Conservation (phyloP, 2,329 filamentous ascomycete species). For the Cladobotryum mycophilum region DNA sequence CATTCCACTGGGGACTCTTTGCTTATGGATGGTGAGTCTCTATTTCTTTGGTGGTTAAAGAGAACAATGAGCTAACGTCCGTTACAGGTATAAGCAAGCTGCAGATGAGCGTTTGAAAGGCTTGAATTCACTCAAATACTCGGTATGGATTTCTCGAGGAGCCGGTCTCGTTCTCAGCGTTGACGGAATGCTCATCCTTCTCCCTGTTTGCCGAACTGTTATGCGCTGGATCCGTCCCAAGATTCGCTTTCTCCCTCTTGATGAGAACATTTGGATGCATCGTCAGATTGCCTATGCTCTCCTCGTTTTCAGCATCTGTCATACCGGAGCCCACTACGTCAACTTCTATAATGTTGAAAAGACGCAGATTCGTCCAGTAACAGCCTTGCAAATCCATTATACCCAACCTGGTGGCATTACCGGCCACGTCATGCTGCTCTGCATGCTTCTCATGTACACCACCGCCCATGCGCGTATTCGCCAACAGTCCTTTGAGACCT, state of each 20-base stretch:
- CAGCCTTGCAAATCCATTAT: slow-evolving; percentile 88
- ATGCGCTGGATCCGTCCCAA: slow-evolving; percentile 81
- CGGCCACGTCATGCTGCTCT: slow-evolving; percentile 96
- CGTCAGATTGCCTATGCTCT: slow-evolving; percentile 87
- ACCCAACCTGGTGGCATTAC: slow-evolving; percentile 84
- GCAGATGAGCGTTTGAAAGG: slow-evolving; percentile 60
- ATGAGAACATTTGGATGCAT: slow-evolving; percentile 97
- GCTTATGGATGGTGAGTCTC: slow-evolving; percentile 70
- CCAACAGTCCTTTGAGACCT: slow-evolving; percentile 95
- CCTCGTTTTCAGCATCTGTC: slow-evolving; percentile 72
- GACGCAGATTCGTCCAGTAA: slow-evolving; percentile 70
- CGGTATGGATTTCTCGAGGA: slow-evolving; percentile 94
- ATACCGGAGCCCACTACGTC: slow-evolving; percentile 81
- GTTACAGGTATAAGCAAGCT: slow-evolving; percentile 68
- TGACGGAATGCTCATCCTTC: slow-evolving; percentile 78
- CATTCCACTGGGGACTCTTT: slow-evolving; percentile 72
- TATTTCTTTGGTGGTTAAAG: not conserved
- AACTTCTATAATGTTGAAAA: slow-evolving; percentile 97
- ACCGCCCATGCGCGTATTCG: slow-evolving; percentile 89
- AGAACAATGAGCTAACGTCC: not conserved
- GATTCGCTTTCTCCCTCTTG: slow-evolving; percentile 81
- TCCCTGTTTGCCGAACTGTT: slow-evolving; percentile 91
- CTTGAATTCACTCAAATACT: slow-evolving; percentile 76
- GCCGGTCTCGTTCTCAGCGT: slow-evolving; percentile 80
- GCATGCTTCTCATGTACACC: slow-evolving; percentile 98